Evolutionary conservation across 2,329 filamentous ascomycete species (phyloP).

Genomic region (Coniochaeta sp.): DNA sequence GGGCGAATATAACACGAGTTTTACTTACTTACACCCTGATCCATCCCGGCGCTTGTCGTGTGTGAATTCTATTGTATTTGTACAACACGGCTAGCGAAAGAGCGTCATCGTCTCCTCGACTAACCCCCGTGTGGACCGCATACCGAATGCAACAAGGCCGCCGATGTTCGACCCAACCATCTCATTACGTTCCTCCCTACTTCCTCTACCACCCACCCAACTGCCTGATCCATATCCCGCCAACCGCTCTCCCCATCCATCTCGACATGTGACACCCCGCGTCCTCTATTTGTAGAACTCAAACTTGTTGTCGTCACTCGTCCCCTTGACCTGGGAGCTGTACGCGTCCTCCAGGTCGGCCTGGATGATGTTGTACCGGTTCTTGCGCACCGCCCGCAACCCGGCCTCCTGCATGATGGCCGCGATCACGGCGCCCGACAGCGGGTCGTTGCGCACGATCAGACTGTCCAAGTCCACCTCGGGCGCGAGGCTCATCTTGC

Average conservation of each 20-base stretch:
- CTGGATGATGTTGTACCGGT: slow-evolving; percentile 99
- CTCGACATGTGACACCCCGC: background rate
- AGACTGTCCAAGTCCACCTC: slow-evolving; percentile 95
- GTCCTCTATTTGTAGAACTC: slow-evolving; percentile 77
- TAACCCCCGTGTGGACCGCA: background rate
- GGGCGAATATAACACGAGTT: background rate
- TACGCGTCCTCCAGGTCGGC: slow-evolving; percentile 95
- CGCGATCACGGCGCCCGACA: slow-evolving; percentile 92
- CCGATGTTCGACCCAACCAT: background rate
- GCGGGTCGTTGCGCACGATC: slow-evolving; percentile 92
- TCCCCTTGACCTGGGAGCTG: slow-evolving; percentile 88
- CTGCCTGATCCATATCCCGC: background rate
- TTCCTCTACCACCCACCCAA: background rate
- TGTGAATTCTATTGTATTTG: slow-evolving; percentile 8
- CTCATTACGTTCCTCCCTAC: background rate
- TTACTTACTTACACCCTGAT: background rate
- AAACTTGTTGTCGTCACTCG: slow-evolving; percentile 63
- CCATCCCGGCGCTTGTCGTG: too few species aligned
- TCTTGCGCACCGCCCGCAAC: slow-evolving; percentile 88
- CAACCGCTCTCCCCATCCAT: background rate
- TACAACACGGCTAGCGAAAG: slow-evolving; percentile 7
- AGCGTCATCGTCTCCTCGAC: background rate
- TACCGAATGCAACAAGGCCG: background rate
- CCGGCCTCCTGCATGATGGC: slow-evolving; percentile 99
- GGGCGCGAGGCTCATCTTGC: slow-evolving; percentile 94